Percentiles rank a stretch among this genome's conserved stretches.
These are phyloP conservation scores for Ilyonectria mors-panacis DNA, from an alignment of 2,329 filamentous ascomycete genomes.

Conservation along the genomic window DNA sequence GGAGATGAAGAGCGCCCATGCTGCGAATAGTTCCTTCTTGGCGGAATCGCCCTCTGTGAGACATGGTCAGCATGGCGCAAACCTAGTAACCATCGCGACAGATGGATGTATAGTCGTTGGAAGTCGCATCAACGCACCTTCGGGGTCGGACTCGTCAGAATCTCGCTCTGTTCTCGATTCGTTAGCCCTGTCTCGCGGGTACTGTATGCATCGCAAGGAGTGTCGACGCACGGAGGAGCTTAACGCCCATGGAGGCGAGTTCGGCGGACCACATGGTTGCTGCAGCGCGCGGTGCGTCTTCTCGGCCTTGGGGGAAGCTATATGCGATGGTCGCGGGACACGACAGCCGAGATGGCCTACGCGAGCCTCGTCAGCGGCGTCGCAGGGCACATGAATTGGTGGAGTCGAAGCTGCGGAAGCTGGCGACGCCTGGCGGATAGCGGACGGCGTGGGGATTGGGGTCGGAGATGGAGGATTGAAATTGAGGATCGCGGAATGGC, in stretches of 20 bases:
- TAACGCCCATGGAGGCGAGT: constrained; percentile 50
- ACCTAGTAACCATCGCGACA: background rate
- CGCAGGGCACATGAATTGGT: constrained; percentile 43
- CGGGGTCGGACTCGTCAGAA: constrained; percentile 52
- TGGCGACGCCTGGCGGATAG: background rate
- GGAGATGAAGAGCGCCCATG: constrained; percentile 97
- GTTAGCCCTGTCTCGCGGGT: constrained; percentile 36
- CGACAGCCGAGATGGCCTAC: constrained; percentile 42
- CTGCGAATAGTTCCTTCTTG: constrained; percentile 94
- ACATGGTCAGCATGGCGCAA: constrained; percentile 37
- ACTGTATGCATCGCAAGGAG: constrained; percentile 19
- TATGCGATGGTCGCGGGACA: constrained; percentile 31
- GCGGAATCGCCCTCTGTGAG: constrained; percentile 80
- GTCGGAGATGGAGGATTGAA: background rate
- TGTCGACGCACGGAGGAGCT: constrained; percentile 51
- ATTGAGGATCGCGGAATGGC: background rate
- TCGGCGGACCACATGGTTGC: constrained; percentile 43
- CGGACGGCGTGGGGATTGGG: background rate
- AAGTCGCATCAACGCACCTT: constrained; percentile 47
- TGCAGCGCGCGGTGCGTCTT: constrained; percentile 12
- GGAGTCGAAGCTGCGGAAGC: background rate
- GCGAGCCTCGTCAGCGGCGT: constrained; percentile 45
- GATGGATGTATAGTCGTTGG: background rate
- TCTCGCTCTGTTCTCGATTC: constrained; percentile 47
- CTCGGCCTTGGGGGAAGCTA: constrained; percentile 11